phyloP scores from a whole-genome alignment of 257 asterid genomes.

The Jacaranda copaia region DNA sequence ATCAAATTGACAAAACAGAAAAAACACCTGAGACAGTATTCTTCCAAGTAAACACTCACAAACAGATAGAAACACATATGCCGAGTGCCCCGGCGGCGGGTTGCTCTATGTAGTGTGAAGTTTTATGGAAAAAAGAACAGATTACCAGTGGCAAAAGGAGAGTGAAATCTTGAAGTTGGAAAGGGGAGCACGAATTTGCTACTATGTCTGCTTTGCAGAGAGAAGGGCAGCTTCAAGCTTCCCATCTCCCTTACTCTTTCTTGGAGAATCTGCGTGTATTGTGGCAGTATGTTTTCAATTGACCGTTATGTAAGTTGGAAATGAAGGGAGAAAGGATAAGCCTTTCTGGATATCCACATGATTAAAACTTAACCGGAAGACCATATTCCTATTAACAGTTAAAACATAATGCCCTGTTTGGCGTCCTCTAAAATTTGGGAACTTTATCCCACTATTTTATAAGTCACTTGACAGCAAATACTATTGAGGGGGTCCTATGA shows the following conservation, averaged over 20 bases:
- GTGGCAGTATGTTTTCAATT: conserved; percentile 14
- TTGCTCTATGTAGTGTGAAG: not conserved
- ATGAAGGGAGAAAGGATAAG: conserved; percentile 49
- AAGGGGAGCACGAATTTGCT: conserved; percentile 46
- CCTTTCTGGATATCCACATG: conserved; percentile 46
- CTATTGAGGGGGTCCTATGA: too few relatives aligned
- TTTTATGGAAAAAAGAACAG: not conserved
- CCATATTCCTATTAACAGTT: not conserved
- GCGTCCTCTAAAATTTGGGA: not conserved
- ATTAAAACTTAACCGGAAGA: not conserved
- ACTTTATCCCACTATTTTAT: not conserved
- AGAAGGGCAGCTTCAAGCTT: conserved; percentile 58
- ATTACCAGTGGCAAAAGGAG: conserved; percentile 49
- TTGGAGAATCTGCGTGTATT: conserved; percentile 2
- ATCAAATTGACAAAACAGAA: not conserved
- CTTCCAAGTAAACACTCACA: not conserved
- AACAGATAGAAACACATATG: conserved; percentile 10
- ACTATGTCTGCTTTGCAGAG: conserved; percentile 46
- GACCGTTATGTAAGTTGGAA: conserved; percentile 60
- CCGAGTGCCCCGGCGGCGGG: not conserved
- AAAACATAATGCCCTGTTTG: conserved; percentile 28
- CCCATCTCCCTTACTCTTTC: conserved; percentile 48
- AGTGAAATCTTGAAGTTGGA: conserved; percentile 49
- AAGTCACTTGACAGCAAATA: too few relatives aligned
- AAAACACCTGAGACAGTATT: not conserved